Evolutionary conservation across 257 asterid species (phyloP), one percentile per base, ranked within the genome.

Genomic region (Solanum chaucha): DNA sequence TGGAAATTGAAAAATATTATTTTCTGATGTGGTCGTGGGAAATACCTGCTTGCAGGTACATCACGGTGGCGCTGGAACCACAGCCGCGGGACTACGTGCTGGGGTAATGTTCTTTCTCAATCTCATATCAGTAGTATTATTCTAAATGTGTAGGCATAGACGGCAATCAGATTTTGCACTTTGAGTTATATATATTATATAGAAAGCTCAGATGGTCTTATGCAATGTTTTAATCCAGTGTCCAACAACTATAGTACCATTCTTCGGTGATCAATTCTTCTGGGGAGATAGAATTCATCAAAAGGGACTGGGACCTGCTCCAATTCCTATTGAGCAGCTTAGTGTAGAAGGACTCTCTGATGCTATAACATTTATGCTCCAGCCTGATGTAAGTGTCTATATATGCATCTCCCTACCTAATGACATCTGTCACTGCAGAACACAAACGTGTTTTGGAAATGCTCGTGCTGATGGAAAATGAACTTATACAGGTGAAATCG

Each of bases 21-120:
- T 36, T 86, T 72, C 15, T 85, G 84, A 72, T 73, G 10, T 75
- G 41, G 87, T 88, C 13, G 13, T 83, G 41, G 40, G 8, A 70
- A 87, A 68, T 84, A 88, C 36, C 70, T 85, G 85, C 67, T 19
- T 90, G 86, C 89, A 97, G 99, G 96, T 97, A 91, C 99, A 97
- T 89, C 99, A 97, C 13, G 99, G 99, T 51, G 99, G 99, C 77
- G 98, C 99, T 90, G 99, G 99, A 88, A 97, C 99, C 75, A 97
- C 99, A 65, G 99, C 99, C 22, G 92, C 96, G 3, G 99, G 99
- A 87, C 93, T 97, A 81, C 93, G 92, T 91, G 97, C 99, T 30
- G 99, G 99, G 98, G 99, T 97, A 94, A 87, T 48, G 32, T 68
- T 84, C 83, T 55, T 80, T 17, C 3, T 19, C 40, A 7, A 40